Evolutionary conservation across 768 basidiomycete species (phyloP).

Genomic region (Tricholoma sp.): DNA sequence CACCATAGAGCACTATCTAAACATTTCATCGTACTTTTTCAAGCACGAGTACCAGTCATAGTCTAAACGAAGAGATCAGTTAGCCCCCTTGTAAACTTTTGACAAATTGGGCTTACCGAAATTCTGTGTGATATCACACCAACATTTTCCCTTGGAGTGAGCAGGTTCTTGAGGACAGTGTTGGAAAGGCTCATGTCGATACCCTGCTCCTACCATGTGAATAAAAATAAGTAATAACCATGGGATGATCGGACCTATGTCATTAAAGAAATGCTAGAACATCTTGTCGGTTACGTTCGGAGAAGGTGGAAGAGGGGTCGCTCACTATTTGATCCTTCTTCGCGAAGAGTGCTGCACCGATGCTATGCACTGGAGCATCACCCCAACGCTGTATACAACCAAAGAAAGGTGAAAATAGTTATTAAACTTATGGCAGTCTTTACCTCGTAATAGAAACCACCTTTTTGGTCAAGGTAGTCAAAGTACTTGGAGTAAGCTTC

Average conservation of each 20-base stretch:
- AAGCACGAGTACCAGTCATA: slow-evolving; percentile 89
- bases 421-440: neutral
- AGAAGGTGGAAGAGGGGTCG: neutral
- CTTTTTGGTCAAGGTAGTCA: slow-evolving; percentile 69
- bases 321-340: slow-evolving; percentile 74
- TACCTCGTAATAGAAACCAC: slow-evolving; percentile 90
- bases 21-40: slow-evolving; percentile 65
- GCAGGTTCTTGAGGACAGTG: slow-evolving; percentile 80
- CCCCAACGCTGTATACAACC: slow-evolving; percentile 68
- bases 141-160: slow-evolving; percentile 78
- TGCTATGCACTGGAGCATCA: slow-evolving; percentile 86
- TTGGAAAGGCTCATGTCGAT: slow-evolving; percentile 91
- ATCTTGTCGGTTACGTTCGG: neutral
- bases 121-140: slow-evolving; percentile 72
- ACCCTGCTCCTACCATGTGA: slow-evolving; percentile 30
- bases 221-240: neutral
- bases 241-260: slow-evolving; percentile 50
- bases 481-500: slow-evolving; percentile 83
- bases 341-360: slow-evolving; percentile 86
- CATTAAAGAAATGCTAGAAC: slow-evolving; percentile 79
- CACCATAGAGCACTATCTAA: too few species aligned
- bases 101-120: slow-evolving; percentile 47
- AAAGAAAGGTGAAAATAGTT: neutral
- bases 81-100: neutral
- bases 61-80: slow-evolving; percentile 34